Evolutionary conservation across 2,329 filamentous ascomycete genomes (phyloP), one percentile per base, ranked within the genome.

Genomic region (Emericellopsis atlantica): DNA sequence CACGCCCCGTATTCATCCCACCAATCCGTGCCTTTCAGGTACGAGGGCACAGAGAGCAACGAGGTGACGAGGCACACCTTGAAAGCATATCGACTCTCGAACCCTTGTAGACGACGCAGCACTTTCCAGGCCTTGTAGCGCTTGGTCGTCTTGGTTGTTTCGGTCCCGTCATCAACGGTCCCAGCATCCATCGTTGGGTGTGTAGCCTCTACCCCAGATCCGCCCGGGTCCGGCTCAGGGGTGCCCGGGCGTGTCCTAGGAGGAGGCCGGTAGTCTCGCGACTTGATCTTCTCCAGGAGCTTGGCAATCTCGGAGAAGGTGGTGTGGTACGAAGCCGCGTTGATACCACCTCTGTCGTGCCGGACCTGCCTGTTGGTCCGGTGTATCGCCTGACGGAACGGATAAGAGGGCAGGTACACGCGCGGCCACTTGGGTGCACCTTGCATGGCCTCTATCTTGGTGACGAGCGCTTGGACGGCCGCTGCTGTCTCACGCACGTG

Each of bases 291-390:
- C n/a, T 65, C 57, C 26, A 70, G 58, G n/a, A 67, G 51, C 6
- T 51, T 54, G 2, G 57, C 57, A 37, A 70, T 70, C 37, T 66
- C 63, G 12, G 49, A 54, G 45, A 70, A 69, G 9, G 65, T 69
- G 38, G 55, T 56, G 34, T 66, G 63, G 44, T 69, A 70, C 48
- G 60, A 57, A 51, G 70, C 70, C 5, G 72, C 72, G 5, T 73
- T 75, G 16, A 74, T 61, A 21, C 73, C 72, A 15, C 74, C 74
- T 44, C 73, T 62, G 49, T 79, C 74, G 46, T 78, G 74, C 26
- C 72, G 61, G 5, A 77, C 72, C 46, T 76, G 72, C 3, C 66
- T 61, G 48, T 76, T 77, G 6, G 69, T 67, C 29, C 72, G 60
- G 46, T 73, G 65, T 2, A 76, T 42, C 5, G 70, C 62, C 49